Evolutionary conservation across 1,139 yeast species (phyloP), one percentile per base, ranked within the genome.

Genomic region (Geotrichum histeridarum): DNA sequence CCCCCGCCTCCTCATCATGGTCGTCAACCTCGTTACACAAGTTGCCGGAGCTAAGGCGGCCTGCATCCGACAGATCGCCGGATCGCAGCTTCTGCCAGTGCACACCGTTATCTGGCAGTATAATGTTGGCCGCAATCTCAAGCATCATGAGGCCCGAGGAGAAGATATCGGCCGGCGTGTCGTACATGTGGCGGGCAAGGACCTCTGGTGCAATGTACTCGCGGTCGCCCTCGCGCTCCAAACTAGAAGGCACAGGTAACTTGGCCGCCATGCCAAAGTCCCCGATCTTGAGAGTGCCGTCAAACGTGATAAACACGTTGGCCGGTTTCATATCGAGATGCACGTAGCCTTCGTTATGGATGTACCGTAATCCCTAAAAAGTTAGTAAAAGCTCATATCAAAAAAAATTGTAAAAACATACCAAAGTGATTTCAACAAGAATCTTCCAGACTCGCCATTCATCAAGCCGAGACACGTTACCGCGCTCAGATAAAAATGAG

Each of bases 361-460:
- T 85, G 67, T 83, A 90, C 61, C 81, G 78, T 57, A 93, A 73
- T 0, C 98, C 99, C 59, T 60, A 30, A 8, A 17, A 45, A 2
- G 51, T 57, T 50, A 57, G 54, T 35, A 9, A 17, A 30, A 33
- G 12, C 17, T 42, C 38, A 18, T 4, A 5, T 11, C 8, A 44
- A 27, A 27, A 22, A 32, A 27, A 37, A 35, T 33, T 11, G 12
- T 33, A 11, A 17, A 31, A 32, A 59, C 63, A 51, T 54, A 61
- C 64, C 49, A 67, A 77, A 45, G 88, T 70, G 14, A 90, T 75
- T 67, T 93, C 98, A 53, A 86, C 84, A 60, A 91, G 73, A 42
- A 94, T 91, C 72, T 93, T 93, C 99, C 99, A 93, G 42, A 91
- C 91, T 61, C 99, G 79, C 84, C 96, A 93, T 68, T 93, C 99